A percentile compares a stretch with the other conserved stretches of the same genome.
Conservation (phyloP, 805 yeast species). For the Priceomyces haplophilus region DNA sequence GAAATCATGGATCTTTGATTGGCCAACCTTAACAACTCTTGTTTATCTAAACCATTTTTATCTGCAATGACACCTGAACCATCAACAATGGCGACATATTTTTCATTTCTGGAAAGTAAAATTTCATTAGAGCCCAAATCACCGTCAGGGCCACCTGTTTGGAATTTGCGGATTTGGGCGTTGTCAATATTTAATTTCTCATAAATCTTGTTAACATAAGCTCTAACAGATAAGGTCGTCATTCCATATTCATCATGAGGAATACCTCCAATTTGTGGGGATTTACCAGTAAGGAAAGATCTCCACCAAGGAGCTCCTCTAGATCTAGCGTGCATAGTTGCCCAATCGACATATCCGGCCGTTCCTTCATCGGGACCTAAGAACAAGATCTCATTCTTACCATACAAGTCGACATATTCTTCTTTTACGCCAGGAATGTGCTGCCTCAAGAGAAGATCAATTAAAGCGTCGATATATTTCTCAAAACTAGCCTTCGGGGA, state of each 20-base stretch:
- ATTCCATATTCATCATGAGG: slow-evolving; percentile 98
- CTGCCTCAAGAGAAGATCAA: slow-evolving; percentile 77
- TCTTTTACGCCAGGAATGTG: slow-evolving; percentile 74
- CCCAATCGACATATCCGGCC: slow-evolving; percentile 95
- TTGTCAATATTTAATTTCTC: slow-evolving; percentile 67
- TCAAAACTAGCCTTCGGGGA: slow-evolving; percentile 82
- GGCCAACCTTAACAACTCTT: slow-evolving; percentile 78
- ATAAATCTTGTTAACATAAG: slow-evolving; percentile 84
- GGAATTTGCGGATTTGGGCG: slow-evolving; percentile 67
- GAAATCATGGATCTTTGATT: slow-evolving; percentile 70
- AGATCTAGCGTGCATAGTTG: slow-evolving; percentile 84
- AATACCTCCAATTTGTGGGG: slow-evolving; percentile 90
- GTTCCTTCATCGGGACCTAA: slow-evolving; percentile 99
- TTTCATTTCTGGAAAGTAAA: slow-evolving; percentile 76
- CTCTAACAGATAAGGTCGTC: slow-evolving; percentile 93
- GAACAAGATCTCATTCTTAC: slow-evolving; percentile 83
- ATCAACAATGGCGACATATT: slow-evolving; percentile 84
- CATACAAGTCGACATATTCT: slow-evolving; percentile 77
- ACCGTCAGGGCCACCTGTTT: slow-evolving; percentile 99
- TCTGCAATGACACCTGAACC: slow-evolving; percentile 95
- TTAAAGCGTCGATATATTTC: slow-evolving; percentile 87
- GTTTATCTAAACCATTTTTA: slow-evolving; percentile 81
- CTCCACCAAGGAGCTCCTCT: slow-evolving; percentile 99
- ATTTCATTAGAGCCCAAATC: slow-evolving; percentile 96
- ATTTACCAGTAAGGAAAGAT: slow-evolving; percentile 95